A percentile compares a stretch with the other conserved stretches of the same genome.
These are phyloP conservation scores for Penicillium mononematosum DNA, from an alignment of 495 filamentous ascomycete species.

Conservation along the genomic window DNA sequence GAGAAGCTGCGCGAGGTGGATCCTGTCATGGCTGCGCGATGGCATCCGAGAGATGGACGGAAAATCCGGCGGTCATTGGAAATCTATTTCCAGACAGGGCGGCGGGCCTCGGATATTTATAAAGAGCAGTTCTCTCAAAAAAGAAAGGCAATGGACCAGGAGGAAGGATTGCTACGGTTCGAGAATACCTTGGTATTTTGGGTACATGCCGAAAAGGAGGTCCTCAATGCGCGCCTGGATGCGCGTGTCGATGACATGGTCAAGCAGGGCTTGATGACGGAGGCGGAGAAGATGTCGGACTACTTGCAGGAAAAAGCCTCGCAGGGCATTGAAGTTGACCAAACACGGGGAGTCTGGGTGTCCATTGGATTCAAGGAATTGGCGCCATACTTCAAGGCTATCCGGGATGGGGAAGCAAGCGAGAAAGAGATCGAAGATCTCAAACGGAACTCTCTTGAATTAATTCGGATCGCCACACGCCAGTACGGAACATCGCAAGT, in stretches of 20 bases:
- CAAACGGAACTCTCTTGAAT: slow-evolving; percentile 48
- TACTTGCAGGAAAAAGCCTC: slow-evolving; percentile 48
- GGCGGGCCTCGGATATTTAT: slow-evolving; percentile 83
- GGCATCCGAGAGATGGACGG: slow-evolving; percentile 89
- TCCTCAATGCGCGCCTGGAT: slow-evolving; percentile 68
- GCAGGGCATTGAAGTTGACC: slow-evolving; percentile 58
- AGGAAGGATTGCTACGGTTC: slow-evolving; percentile 46
- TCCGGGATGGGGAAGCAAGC: slow-evolving; percentile 34
- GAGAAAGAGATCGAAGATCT: slow-evolving; percentile 44
- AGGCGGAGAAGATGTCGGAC: slow-evolving; percentile 63
- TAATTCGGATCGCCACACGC: slow-evolving; percentile 73
- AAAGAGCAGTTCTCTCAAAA: slow-evolving; percentile 59
- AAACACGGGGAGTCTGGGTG: slow-evolving; percentile 83
- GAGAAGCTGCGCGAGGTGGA: slow-evolving; percentile 74
- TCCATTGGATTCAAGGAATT: slow-evolving; percentile 96
- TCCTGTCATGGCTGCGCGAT: slow-evolving; percentile 81
- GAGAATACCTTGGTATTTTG: slow-evolving; percentile 71
- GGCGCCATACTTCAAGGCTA: slow-evolving; percentile 61
- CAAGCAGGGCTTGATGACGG: slow-evolving; percentile 63
- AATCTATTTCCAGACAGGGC: slow-evolving; percentile 79
- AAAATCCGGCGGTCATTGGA: slow-evolving; percentile 89
- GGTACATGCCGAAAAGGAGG: slow-evolving; percentile 71
- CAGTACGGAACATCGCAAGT: slow-evolving; percentile 84
- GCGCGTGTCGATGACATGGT: slow-evolving; percentile 82
- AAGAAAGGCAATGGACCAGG: slow-evolving; percentile 20